Percentiles rank a stretch among this genome's conserved stretches.
Evolutionary conservation across 371 early-diverging fungal genomes (phyloP).

Genomic region (Chytridium lagenaria): DNA sequence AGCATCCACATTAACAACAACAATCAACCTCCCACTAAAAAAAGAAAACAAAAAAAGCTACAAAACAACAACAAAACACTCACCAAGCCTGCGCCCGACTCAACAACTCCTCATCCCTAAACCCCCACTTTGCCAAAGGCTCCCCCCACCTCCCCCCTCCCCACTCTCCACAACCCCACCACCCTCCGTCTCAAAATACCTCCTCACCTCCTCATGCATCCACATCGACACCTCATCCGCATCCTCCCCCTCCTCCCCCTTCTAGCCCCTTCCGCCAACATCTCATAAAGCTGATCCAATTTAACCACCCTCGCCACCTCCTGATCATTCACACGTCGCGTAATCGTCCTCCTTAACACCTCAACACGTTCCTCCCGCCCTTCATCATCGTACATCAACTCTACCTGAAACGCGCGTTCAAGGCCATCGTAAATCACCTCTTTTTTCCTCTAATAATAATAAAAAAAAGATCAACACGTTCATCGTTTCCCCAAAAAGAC

Average conservation of each 20-base stretch:
- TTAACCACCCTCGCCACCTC: constrained; percentile 40
- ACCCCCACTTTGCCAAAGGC: constrained; percentile 27
- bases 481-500: too few species aligned
- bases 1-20: neutral
- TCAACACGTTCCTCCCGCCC: constrained; percentile 24
- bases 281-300: constrained; percentile 45
- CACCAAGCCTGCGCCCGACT: constrained; percentile 15
- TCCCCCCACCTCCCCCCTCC: neutral
- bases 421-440: constrained; percentile 35
- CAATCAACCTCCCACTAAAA: neutral
- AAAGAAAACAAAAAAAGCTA: constrained; percentile 6
- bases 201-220: constrained; percentile 13
- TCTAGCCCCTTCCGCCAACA: constrained; percentile 17
- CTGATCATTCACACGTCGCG: constrained; percentile 21
- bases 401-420: constrained; percentile 33
- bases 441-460: constrained; percentile 24
- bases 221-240: neutral
- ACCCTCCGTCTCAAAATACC: constrained; percentile 25
- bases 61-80: constrained; percentile 1
- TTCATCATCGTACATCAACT: neutral
- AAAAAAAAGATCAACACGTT: too few species aligned
- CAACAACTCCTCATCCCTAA: constrained; percentile 40
- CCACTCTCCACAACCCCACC: neutral
- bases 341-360: constrained; percentile 24
- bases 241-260: neutral